Base-by-base conservation (phyloP, 2,329 filamentous ascomycete genomes). In the Paracoccidioides lutzii region DNA sequence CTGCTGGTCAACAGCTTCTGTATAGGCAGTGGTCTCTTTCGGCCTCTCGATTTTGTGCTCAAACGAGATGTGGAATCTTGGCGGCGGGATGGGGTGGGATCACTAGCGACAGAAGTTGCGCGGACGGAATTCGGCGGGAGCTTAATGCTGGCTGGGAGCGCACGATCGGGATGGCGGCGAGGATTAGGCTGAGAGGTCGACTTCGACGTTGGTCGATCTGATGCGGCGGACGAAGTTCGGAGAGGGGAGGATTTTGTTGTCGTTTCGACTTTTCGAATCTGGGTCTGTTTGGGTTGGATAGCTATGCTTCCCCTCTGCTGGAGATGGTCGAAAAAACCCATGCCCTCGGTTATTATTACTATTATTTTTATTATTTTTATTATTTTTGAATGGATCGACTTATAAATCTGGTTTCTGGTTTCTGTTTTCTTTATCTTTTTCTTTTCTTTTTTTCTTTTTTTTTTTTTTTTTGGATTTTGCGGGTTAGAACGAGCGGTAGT, bases 241-340 rank as follows among this genome's bases (percentile, higher is more conserved):
- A 62, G 14, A 52, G 33, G 33, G 64, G 58, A 22, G 64, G 51
- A 14, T 28, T 28, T 53, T 32, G 48, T 38, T 32, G 10, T 30
- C 32, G 49, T 60, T 57, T 73, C 69, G 46, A 74, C 67, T 62
- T 72, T 72, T 57, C 71, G 71, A 15, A 74, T 69, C 57, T 73
- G 70, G 32, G 69, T 62, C 43, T 70, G 73, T 55, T 73, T 69
- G 43, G 71, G 63, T 55, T 72, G 71, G 52, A 74, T 64, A 42
- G 70, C 69, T 54, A 71, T 71, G 38, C 63, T 65, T 59, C 70
- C 71, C 66, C 70, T 70, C 64, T 73, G 73, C 57, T 73, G 71
- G 58, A 74, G 66, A 59, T 73, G 70, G 59, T 74, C 71, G 62
- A 74, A 74, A 62, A 73, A 73, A 52, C 71, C 70, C 71, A 73